Evolutionary conservation across 345 rosid genomes (phyloP).

Genomic region (Trapa incisa): DNA sequence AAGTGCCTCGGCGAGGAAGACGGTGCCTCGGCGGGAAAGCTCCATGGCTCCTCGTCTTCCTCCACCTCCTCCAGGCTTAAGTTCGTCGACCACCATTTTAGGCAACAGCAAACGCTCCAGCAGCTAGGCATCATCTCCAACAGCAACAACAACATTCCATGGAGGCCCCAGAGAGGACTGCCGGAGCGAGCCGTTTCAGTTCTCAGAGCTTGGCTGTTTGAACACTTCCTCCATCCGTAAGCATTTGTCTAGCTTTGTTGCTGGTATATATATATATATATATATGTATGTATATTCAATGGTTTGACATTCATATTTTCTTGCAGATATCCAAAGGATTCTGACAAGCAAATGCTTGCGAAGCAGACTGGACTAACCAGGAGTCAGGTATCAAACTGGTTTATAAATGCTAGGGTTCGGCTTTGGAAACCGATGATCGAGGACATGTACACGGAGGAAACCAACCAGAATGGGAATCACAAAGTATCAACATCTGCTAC

Average conservation of each 20-base stretch:
- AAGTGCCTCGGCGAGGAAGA: constrained; percentile 54
- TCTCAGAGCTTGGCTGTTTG: constrained; percentile 81
- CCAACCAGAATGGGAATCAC: constrained; percentile 23
- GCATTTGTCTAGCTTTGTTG: constrained; percentile 1
- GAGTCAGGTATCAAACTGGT: constrained; percentile 79
- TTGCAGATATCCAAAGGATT: constrained; percentile 66
- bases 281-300: too few relatives aligned
- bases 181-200: constrained; percentile 65
- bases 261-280: too few relatives aligned
- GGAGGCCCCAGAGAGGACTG: constrained; percentile 80
- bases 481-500: constrained; percentile 6
- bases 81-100: constrained; percentile 39
- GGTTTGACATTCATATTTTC: neutral
- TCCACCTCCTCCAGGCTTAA: constrained; percentile 24
- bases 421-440: constrained; percentile 91
- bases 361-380: constrained; percentile 76
- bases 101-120: constrained; percentile 40
- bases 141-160: constrained; percentile 25
- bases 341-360: constrained; percentile 68
- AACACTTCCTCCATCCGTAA: constrained; percentile 87
- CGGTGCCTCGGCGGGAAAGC: constrained; percentile 24
- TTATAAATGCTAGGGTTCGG: constrained; percentile 74
- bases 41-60: constrained; percentile 23
- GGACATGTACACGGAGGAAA: constrained; percentile 62
- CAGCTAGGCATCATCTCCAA: constrained; percentile 47